These are phyloP conservation scores for Tetrapisispora pingtungensis DNA, from an alignment of 805 yeast genomes.

Conservation along the genomic window DNA sequence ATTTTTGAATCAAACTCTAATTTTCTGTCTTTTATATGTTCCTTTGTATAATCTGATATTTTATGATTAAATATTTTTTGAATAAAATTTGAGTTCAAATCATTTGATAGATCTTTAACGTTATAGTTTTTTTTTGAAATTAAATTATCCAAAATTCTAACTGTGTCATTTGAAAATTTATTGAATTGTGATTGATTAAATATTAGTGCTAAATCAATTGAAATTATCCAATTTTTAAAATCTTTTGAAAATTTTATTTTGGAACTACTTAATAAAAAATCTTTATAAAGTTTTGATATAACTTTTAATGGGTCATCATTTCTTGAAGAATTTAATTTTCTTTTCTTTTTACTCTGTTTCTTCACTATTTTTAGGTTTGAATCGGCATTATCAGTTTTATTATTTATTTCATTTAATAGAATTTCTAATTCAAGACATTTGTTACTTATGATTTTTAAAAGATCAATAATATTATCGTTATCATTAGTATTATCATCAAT, in stretches of 20 bases:
- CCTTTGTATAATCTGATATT: conserved; percentile 15
- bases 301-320: not conserved
- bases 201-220: not conserved
- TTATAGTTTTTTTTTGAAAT: conserved; percentile 7
- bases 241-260: not conserved
- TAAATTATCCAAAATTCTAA: conserved; percentile 14
- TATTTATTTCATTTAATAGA: not conserved
- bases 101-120: not conserved
- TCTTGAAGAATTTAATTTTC: not conserved
- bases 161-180: conserved; percentile 20
- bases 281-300: not conserved
- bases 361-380: not conserved
- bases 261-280: not conserved
- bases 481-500: not conserved
- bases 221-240: not conserved
- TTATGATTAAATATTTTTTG: conserved; percentile 21
- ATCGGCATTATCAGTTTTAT: not conserved
- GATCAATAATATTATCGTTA: not conserved
- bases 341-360: not conserved
- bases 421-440: conserved; percentile 1
- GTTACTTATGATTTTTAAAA: not conserved
- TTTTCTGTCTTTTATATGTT: conserved; percentile 4
- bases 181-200: conserved; percentile 9
- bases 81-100: conserved; percentile 10
- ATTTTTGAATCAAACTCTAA: conserved; percentile 3